Evolutionary conservation across 2,329 filamentous ascomycete genomes (phyloP).

Genomic region (Cladosporium sp.): DNA sequence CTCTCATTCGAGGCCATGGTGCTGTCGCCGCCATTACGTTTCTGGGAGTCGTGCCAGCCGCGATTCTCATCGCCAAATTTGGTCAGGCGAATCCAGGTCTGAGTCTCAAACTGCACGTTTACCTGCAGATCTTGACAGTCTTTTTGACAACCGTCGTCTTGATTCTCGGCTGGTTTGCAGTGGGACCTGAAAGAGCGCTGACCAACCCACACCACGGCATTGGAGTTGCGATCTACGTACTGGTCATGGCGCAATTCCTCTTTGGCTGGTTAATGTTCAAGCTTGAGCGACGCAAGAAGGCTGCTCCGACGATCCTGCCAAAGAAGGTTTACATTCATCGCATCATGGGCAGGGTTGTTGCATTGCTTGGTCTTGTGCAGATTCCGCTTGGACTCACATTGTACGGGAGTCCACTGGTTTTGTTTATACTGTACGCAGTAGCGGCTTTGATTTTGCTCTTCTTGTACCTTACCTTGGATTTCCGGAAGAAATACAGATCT

Average conservation of each 20-base stretch:
- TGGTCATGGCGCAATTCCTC: conserved; percentile 66
- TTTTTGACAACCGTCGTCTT: conserved; percentile 67
- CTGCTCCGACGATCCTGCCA: conserved; percentile 48
- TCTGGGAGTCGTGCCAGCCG: conserved; percentile 65
- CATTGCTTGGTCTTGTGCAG: conserved; percentile 78
- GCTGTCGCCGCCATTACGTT: conserved; percentile 69
- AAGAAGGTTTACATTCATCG: conserved; percentile 64
- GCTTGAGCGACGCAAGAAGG: conserved; percentile 44
- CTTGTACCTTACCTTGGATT: conserved; percentile 75
- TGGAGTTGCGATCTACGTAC: conserved; percentile 69
- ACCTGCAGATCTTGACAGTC: conserved; percentile 65
- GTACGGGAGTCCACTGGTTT: conserved; percentile 79
- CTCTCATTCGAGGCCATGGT: conserved; percentile 65
- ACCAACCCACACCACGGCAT: conserved; percentile 84
- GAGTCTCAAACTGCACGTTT: conserved; percentile 66
- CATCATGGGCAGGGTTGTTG: conserved; percentile 75
- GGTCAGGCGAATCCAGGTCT: conserved; percentile 56
- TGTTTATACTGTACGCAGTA: conserved; percentile 81
- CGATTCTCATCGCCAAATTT: conserved; percentile 71
- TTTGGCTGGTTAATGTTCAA: conserved; percentile 61
- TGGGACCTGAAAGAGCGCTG: conserved; percentile 65
- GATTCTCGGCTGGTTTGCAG: conserved; percentile 71
- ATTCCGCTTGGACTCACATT: conserved; percentile 84
- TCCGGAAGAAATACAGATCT: conserved; percentile 46
- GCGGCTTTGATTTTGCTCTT: conserved; percentile 70